Evolutionary conservation across 441 rosid genomes (phyloP).

Genomic region (Populus hybrid): DNA sequence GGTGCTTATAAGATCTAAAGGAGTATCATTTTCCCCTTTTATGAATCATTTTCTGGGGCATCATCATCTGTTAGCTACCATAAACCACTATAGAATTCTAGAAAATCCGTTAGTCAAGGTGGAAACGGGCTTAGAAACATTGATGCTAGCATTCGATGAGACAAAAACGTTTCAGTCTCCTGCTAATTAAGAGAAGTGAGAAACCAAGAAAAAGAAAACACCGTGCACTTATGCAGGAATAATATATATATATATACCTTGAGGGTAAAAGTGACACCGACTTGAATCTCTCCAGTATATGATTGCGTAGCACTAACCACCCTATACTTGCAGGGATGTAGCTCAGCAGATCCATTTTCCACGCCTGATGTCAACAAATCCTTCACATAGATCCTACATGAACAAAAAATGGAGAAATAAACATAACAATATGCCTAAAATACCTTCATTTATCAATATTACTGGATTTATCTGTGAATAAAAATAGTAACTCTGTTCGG

Average conservation of each 20-base stretch:
- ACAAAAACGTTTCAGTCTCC: neutral
- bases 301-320: constrained; percentile 39
- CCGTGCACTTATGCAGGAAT: neutral
- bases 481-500: neutral
- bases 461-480: neutral
- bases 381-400: constrained; percentile 56
- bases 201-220: neutral
- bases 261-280: constrained; percentile 51
- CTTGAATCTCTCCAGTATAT: constrained; percentile 66
- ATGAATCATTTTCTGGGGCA: neutral
- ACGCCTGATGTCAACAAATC: constrained; percentile 64
- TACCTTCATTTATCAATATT: neutral
- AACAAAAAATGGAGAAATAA: neutral
- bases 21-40: neutral
- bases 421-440: neutral
- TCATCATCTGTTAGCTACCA: neutral
- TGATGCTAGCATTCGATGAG: neutral
- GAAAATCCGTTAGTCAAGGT: neutral
- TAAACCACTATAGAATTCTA: neutral
- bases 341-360: constrained; percentile 60
- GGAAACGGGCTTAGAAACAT: neutral
- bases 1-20: neutral
- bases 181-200: neutral
- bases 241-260: constrained; percentile 36
- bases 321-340: constrained; percentile 51